These are phyloP conservation scores for Cercospora brassicicola DNA, from an alignment of 2,329 filamentous ascomycete genomes.

Conservation along the genomic window DNA sequence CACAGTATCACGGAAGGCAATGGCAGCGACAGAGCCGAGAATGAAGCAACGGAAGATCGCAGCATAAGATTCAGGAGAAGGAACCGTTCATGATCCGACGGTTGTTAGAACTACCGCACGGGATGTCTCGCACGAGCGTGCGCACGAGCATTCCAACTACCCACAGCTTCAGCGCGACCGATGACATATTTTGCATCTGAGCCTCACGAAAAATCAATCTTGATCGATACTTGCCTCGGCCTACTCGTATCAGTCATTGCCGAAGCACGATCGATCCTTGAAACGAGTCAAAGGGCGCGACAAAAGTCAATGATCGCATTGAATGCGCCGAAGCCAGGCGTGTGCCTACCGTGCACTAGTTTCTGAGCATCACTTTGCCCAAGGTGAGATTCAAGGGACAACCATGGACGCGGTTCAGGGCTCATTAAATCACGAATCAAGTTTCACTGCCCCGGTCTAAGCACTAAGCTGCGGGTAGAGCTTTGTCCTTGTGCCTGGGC, in stretches of 20 bases:
- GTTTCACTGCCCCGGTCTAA: background rate
- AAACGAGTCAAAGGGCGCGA: background rate
- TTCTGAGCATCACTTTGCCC: background rate
- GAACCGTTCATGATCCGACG: background rate
- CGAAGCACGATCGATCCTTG: background rate
- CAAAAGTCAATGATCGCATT: background rate
- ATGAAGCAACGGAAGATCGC: background rate
- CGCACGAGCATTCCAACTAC: background rate
- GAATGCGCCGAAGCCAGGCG: background rate
- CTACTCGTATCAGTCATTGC: background rate
- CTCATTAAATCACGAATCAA: background rate
- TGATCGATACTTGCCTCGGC: background rate
- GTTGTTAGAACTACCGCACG: background rate
- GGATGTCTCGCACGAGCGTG: background rate
- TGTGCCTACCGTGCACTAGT: background rate
- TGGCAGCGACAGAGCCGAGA: background rate
- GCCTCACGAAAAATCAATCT: background rate
- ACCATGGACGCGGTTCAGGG: constrained; percentile 1
- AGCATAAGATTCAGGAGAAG: background rate
- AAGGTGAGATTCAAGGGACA: background rate
- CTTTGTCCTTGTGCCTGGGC: background rate
- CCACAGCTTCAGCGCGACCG: constrained; percentile 1
- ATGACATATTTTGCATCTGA: background rate
- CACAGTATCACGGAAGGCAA: background rate
- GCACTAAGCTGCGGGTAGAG: background rate